A percentile compares a stretch with the other conserved stretches of the same genome.
Evolutionary conservation across 257 asterid genomes (phyloP).

Genomic region (Solanum chaucha): DNA sequence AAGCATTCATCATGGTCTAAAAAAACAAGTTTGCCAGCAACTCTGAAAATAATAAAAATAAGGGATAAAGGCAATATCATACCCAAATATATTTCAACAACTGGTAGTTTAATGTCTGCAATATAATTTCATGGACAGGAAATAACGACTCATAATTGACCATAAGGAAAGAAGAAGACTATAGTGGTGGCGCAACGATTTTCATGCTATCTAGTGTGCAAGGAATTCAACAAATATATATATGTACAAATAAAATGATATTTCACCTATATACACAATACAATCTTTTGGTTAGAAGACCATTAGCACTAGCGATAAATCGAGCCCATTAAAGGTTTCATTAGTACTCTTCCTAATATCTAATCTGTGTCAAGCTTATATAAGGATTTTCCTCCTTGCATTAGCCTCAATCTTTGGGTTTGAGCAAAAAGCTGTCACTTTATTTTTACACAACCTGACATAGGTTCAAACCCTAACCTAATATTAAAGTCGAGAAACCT

Average conservation of each 20-base stretch:
- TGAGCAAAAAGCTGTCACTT: too few species aligned
- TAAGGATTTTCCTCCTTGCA: too few species aligned
- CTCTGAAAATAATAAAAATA: background rate
- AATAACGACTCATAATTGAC: background rate
- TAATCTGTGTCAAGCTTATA: too few species aligned
- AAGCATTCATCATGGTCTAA: background rate
- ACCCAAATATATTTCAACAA: background rate
- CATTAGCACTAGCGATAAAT: too few species aligned
- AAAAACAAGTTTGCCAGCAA: background rate
- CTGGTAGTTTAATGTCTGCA: background rate
- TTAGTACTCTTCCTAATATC: too few species aligned
- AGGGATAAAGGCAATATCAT: background rate
- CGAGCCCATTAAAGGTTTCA: too few species aligned
- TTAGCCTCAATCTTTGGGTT: too few species aligned
- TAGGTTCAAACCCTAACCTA: too few species aligned
- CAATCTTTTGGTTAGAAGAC: background rate
- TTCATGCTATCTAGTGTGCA: background rate
- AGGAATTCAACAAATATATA: background rate
- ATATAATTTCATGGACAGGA: background rate
- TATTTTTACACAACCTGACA: too few species aligned
- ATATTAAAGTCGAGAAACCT: too few species aligned
- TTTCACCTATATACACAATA: background rate
- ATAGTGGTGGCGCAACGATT: background rate
- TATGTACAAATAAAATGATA: background rate
- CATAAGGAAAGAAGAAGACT: background rate